Base-by-base conservation (phyloP, 495 filamentous ascomycete genomes). In the Neurospora tetrasperma region DNA sequence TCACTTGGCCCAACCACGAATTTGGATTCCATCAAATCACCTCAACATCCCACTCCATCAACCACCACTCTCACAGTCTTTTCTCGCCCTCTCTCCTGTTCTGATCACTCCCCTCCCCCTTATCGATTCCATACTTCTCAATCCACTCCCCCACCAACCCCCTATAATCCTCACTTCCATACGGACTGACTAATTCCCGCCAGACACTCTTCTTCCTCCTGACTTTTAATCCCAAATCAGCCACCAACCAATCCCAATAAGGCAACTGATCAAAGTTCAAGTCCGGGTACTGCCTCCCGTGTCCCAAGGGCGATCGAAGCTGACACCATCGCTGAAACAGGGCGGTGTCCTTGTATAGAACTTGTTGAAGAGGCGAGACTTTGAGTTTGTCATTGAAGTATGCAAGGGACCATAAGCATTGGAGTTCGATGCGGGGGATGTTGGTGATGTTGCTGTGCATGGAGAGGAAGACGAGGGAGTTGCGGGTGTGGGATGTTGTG, bases 231-330 rank as follows among this genome's bases (percentile, higher is more conserved):
- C 90, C 90, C 73, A 93, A 70, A 75, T 93, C 90, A 4, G 76
- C 73, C 72, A 92, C 71, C 78, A 92, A 74, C 74, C 90, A 71
- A 80, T 93, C 91, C 31, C 91, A 78, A 77, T 92, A 93, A 12
- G 90, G 88, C 70, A 93, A 46, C 12, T 84, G 84, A 77, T 93
- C 90, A 71, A 90, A 91, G 18, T 87, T 87, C 16, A 91, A 83
- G 78, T 92, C 90, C 1, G 88, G 87, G 74, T 88, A 88, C 8
- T 84, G 77, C 9, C 79, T 79, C 0, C 89, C 90, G 54, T 85
- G 87, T 0, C 89, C 90, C 8, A 81, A 84, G 1, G 87, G 88
- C 69, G 85, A 86, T 2, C 90, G 79, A 80, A 84, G 88, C 71
- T 84, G 82, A 0, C 87, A 83, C 74, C 87, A 92, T 16, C 90